phyloP scores from a whole-genome alignment of 257 asterid species.

The Haberlea rhodopensis region DNA sequence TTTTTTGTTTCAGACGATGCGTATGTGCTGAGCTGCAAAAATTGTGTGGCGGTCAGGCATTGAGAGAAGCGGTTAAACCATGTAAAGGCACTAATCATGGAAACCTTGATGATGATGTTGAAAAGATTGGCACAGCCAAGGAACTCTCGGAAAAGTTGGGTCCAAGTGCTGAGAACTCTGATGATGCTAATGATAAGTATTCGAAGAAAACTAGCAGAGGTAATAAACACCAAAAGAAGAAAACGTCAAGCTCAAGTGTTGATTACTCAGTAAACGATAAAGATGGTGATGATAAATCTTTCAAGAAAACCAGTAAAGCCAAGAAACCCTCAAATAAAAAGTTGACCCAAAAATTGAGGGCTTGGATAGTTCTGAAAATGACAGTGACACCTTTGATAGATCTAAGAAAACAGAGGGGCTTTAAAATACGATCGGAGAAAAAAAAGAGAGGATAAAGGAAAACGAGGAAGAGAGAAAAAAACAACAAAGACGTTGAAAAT shows the following conservation, averaged over 20 bases:
- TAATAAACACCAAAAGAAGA: conserved; percentile 37
- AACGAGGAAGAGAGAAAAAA: too few relatives aligned
- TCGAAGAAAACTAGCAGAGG: conserved; percentile 31
- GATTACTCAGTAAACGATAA: too few relatives aligned
- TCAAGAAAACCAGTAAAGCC: too few relatives aligned
- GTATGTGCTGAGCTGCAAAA: conserved; percentile 82
- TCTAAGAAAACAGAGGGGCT: conserved; percentile 22
- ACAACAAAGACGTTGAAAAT: conserved; percentile 33
- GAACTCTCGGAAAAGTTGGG: conserved; percentile 40
- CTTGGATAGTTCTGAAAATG: too few relatives aligned
- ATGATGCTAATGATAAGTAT: conserved; percentile 31
- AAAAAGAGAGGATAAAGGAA: too few relatives aligned
- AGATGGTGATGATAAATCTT: too few relatives aligned
- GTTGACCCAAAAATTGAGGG: too few relatives aligned
- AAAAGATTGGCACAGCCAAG: conserved; percentile 33
- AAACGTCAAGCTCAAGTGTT: too few relatives aligned
- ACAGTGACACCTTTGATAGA: too few relatives aligned
- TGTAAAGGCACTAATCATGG: conserved; percentile 31
- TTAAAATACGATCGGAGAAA: conserved; percentile 41
- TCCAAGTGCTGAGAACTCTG: conserved; percentile 30
- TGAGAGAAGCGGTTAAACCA: conserved; percentile 41
- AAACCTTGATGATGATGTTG: conserved; percentile 30
- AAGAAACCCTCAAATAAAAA: too few relatives aligned
- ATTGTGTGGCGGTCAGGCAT: conserved; percentile 56
- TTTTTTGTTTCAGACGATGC: conserved; percentile 65